These are phyloP conservation scores for Pichia heedii DNA, from an alignment of 805 yeast genomes.

Conservation along the genomic window DNA sequence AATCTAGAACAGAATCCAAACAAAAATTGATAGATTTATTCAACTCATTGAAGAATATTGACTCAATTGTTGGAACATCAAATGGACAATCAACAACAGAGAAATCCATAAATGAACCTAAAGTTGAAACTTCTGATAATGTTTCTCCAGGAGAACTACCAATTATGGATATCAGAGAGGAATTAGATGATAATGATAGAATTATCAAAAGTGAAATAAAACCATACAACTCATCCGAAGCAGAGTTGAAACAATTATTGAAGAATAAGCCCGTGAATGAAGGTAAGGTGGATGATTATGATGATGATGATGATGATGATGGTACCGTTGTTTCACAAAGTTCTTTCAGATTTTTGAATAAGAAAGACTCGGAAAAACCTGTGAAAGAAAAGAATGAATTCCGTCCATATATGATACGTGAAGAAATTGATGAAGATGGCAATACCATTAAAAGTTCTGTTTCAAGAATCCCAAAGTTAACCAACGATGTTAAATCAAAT, in stretches of 20 bases:
- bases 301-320: slow-evolving; percentile 8
- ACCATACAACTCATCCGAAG: slow-evolving; percentile 21
- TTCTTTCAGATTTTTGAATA: slow-evolving; percentile 1
- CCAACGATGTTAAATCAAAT: slow-evolving; percentile 1
- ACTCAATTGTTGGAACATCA: slow-evolving; percentile 18
- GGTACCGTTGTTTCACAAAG: slow-evolving; percentile 3
- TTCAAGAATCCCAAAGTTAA: slow-evolving; percentile 26
- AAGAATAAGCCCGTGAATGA: background rate
- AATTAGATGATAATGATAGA: slow-evolving; percentile 76
- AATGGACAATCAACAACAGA: background rate
- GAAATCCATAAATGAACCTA: slow-evolving; percentile 12
- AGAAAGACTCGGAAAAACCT: background rate
- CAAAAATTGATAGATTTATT: slow-evolving; percentile 23
- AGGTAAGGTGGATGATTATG: background rate
- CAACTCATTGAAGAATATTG: slow-evolving; percentile 16
- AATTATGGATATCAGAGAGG: slow-evolving; percentile 76
- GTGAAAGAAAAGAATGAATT: slow-evolving; percentile 11
- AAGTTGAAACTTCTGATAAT: slow-evolving; percentile 21
- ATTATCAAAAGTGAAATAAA: slow-evolving; percentile 39
- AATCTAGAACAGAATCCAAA: slow-evolving; percentile 25
- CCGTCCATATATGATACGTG: slow-evolving; percentile 58
- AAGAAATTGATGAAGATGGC: slow-evolving; percentile 73
- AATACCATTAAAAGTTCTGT: slow-evolving; percentile 40
- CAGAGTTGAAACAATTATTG: slow-evolving; percentile 1
- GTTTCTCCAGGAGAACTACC: slow-evolving; percentile 36